A percentile compares a stretch with the other conserved stretches of the same genome.
Conservation (phyloP, 2,329 filamentous ascomycete genomes). For the Cryphonectria carpinicola region DNA sequence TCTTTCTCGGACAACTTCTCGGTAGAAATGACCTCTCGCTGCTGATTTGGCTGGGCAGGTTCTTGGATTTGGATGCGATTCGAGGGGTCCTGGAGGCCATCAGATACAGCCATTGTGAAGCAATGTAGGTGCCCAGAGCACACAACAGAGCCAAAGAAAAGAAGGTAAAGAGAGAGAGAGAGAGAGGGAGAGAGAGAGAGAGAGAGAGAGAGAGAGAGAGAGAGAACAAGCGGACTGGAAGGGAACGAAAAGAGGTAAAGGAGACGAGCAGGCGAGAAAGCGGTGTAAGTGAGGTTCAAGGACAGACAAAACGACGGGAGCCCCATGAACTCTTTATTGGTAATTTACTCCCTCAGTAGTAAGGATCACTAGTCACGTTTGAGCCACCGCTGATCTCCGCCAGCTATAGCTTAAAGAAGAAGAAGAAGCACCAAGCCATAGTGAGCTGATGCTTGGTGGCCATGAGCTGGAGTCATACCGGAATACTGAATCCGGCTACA, state of each 20-base stretch:
- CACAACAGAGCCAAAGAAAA: not conserved
- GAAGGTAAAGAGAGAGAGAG: not conserved
- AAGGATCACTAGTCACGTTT: not conserved
- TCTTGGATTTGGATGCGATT: not conserved
- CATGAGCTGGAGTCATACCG: not conserved
- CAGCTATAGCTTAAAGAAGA: not conserved
- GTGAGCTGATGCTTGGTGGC: not conserved
- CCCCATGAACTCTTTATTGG: not conserved
- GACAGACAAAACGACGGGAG: not conserved
- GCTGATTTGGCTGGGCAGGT: not conserved
- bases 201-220: not conserved
- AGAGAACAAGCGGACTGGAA: not conserved
- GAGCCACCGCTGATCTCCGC: not conserved
- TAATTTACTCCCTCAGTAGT: not conserved
- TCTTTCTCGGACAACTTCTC: not conserved
- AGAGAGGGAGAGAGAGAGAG: not conserved
- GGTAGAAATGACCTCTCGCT: not conserved
- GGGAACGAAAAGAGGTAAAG: not conserved
- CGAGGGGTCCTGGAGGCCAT: not conserved
- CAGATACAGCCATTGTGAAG: not conserved
- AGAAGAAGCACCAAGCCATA: not conserved
- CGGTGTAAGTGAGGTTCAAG: not conserved
- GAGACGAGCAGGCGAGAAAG: not conserved
- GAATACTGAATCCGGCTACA: constrained; percentile 11
- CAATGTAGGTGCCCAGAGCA: not conserved